Conservation (phyloP, 2,329 filamentous ascomycete species). For the Arthrinium phaeospermum region DNA sequence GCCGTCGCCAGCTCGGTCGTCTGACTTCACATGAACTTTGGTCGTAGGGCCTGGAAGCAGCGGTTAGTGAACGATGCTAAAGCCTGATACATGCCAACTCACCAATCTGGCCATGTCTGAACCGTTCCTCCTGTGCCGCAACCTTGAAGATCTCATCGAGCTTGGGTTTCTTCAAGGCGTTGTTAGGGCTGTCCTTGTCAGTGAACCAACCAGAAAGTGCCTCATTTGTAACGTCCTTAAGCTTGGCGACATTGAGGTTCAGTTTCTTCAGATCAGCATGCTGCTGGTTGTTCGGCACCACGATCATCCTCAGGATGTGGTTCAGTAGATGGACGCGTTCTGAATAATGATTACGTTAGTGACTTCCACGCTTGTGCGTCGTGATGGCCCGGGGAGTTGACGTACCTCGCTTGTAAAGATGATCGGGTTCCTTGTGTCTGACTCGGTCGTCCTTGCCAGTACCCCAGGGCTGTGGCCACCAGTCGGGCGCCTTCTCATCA, state of each 20-base stretch:
- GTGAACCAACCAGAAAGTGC: slow-evolving; percentile 63
- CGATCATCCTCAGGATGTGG: slow-evolving; percentile 65
- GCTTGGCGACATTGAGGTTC: slow-evolving; percentile 57
- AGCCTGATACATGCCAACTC: slow-evolving; percentile 30
- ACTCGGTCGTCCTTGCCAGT: slow-evolving; percentile 58
- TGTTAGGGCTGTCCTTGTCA: slow-evolving; percentile 59
- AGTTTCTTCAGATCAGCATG: slow-evolving; percentile 59
- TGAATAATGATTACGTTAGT: slow-evolving; percentile 36
- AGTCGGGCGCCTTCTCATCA: slow-evolving; percentile 66
- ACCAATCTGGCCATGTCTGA: slow-evolving; percentile 63
- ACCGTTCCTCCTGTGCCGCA: slow-evolving; percentile 62
- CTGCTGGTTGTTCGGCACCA: slow-evolving; percentile 55
- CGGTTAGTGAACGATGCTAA: background rate
- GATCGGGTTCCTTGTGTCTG: slow-evolving; percentile 75
- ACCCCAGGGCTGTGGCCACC: slow-evolving; percentile 68
- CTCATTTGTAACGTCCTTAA: slow-evolving; percentile 65
- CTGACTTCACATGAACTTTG: slow-evolving; percentile 54
- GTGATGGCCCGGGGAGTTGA: background rate
- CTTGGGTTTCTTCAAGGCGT: slow-evolving; percentile 59
- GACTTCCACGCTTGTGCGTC: background rate
- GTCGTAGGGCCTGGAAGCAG: slow-evolving; percentile 41
- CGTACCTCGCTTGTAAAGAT: slow-evolving; percentile 70
- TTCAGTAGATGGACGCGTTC: slow-evolving; percentile 64
- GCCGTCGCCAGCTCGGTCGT: slow-evolving; percentile 56
- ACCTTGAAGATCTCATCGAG: slow-evolving; percentile 68